Percentiles rank a stretch among this genome's conserved stretches.
Conservation (phyloP, 768 basidiomycete species). For the Tricholoma flavovirens region DNA sequence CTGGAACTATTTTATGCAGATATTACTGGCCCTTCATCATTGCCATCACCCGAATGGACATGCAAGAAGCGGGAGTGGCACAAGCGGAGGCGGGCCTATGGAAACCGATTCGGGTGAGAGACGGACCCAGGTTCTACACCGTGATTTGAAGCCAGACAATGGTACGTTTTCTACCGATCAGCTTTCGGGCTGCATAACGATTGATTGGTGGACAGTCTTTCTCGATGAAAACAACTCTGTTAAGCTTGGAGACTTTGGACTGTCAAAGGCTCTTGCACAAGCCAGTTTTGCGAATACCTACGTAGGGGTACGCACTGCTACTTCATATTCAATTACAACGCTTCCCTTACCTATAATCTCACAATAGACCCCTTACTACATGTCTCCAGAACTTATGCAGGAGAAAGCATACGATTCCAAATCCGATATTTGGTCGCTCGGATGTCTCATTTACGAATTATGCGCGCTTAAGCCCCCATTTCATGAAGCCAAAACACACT, state of each 20-base stretch:
- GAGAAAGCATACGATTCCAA: constrained; percentile 97
- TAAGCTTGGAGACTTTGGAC: constrained; percentile 95
- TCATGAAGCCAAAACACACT: constrained; percentile 87
- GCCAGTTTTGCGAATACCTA: constrained; percentile 94
- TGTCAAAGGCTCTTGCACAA: constrained; percentile 86
- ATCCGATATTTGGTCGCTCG: constrained; percentile 97
- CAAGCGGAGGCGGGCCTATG: constrained; percentile 15
- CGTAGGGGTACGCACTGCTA: constrained; percentile 67
- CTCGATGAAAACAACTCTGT: constrained; percentile 79
- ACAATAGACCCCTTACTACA: constrained; percentile 94
- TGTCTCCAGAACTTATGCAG: constrained; percentile 98
- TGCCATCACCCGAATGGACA: constrained; percentile 81
- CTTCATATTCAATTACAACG: not conserved
- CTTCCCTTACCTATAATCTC: not conserved
- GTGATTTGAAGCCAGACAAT: constrained; percentile 97
- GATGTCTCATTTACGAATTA: constrained; percentile 94
- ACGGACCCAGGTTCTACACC: constrained; percentile 78
- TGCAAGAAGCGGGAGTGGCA: constrained; percentile 40
- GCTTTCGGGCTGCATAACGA: not conserved
- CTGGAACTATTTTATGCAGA: constrained; percentile 95
- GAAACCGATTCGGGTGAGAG: constrained; percentile 33
- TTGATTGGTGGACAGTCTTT: constrained; percentile 59
- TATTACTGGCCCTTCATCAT: constrained; percentile 81
- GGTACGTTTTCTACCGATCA: constrained; percentile 41
- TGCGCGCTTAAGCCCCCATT: constrained; percentile 93